Evolutionary conservation across 2,329 filamentous ascomycete species (phyloP), one percentile per base, ranked within the genome.

Genomic region (Simplicillium sp.): DNA sequence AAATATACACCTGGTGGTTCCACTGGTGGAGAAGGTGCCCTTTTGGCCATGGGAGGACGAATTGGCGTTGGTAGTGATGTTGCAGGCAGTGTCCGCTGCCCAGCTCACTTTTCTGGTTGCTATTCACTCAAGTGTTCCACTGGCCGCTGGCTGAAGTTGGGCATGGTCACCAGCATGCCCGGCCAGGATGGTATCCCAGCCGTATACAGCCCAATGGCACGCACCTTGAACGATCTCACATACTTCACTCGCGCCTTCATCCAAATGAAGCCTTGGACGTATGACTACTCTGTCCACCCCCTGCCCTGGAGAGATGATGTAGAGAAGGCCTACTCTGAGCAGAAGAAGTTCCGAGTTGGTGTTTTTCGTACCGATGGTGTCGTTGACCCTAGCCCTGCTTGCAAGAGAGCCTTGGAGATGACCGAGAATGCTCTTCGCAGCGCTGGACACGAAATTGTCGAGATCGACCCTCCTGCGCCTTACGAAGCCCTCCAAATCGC

Each of bases 61-160:
- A 94, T 96, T 45, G 89, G 89, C 33, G 83, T 96, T 49, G 90
- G 89, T 9, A 89, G 84, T 37, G 89, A 95, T 59, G 88, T 96
- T 13, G 89, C 88, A 12, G 89, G 90, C 25, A 92, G 85, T 13
- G 88, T 96, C 5, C 76, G 89, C 39, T 82, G 77, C 2, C 90
- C 89, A 0, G 90, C 89, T 5, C 87, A 94, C 51, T 96, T 88
- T 66, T 84, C 84, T 2, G 89, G 89, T 8, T 87, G 90, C 57
- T 96, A 94, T 61, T 83, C 84, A 14, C 65, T 96, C 17, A 79
- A 85, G 29, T 95, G 89, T 63, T 89, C 85, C 3, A 94, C 86
- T 2, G 89, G 90, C 2, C 75, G 89, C 37, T 96, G 89, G 87
- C 87, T 87, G 1, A 94, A 94, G 60, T 73, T 77, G 34, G 87